Evolutionary conservation across 2,329 filamentous ascomycete genomes (phyloP).

Genomic region (Microcyclospora pomicola): DNA sequence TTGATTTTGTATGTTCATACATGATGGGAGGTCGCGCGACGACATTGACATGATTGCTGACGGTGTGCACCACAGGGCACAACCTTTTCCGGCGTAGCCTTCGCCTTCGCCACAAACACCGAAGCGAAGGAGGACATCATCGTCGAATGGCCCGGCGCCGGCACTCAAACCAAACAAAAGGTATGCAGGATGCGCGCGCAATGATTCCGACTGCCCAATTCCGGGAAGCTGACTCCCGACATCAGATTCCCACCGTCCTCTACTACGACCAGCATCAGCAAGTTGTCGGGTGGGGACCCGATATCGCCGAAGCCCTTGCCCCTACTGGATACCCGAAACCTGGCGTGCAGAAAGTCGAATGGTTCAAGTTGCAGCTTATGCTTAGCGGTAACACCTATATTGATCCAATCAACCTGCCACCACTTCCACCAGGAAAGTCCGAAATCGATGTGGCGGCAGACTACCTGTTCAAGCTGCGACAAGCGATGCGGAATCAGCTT

Average conservation of each 20-base stretch:
- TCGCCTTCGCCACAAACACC: slow-evolving; percentile 85
- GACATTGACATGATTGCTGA: background rate
- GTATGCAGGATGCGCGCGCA: slow-evolving; percentile 33
- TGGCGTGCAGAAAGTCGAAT: slow-evolving; percentile 96
- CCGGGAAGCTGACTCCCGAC: background rate
- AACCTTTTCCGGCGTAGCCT: slow-evolving; percentile 94
- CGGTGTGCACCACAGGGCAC: slow-evolving; percentile 51
- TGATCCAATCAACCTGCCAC: slow-evolving; percentile 95
- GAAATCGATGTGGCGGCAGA: slow-evolving; percentile 99
- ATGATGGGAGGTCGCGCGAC: background rate
- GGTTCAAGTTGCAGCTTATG: slow-evolving; percentile 99
- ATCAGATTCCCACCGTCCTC: slow-evolving; percentile 89
- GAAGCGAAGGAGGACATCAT: slow-evolving; percentile 98
- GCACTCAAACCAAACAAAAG: slow-evolving; percentile 98
- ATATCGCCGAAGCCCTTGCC: slow-evolving; percentile 91
- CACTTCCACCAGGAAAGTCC: slow-evolving; percentile 91
- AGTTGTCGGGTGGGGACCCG: slow-evolving; percentile 97
- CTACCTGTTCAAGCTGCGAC: slow-evolving; percentile 94
- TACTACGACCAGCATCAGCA: slow-evolving; percentile 99
- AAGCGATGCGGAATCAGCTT: slow-evolving; percentile 89
- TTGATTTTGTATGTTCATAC: slow-evolving; percentile 69
- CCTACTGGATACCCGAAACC: slow-evolving; percentile 96
- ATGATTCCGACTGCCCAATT: background rate
- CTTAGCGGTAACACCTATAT: slow-evolving; percentile 97
- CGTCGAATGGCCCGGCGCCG: slow-evolving; percentile 94